A percentile compares a stretch with the other conserved stretches of the same genome.
phyloP scores from a whole-genome alignment of 192 early-diverging fungal genomes.

The Funneliformis mosseae region DNA sequence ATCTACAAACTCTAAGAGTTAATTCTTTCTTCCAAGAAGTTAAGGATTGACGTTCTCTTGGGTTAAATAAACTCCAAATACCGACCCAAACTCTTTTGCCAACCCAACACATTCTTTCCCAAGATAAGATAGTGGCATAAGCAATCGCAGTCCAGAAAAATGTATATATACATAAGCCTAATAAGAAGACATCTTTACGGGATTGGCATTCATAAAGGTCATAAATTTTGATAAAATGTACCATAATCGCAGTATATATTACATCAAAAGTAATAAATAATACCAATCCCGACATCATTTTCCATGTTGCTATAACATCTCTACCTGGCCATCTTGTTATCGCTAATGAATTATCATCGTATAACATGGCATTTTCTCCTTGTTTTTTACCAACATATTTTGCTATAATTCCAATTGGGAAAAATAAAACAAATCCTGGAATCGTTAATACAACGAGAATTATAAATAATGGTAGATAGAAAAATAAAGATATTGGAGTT shows the following conservation, averaged over 20 bases:
- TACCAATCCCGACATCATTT: conserved; percentile 42
- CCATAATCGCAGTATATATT: not conserved
- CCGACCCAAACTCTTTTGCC: conserved; percentile 22
- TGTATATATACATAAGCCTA: not conserved
- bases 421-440: conserved; percentile 44
- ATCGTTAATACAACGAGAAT: conserved; percentile 37
- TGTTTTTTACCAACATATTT: conserved; percentile 44
- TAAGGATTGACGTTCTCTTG: conserved; percentile 1
- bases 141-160: conserved; percentile 13
- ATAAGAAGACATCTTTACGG: not conserved
- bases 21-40: not conserved
- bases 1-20: not conserved
- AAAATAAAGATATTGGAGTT: conserved; percentile 34
- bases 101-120: conserved; percentile 26
- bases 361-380: conserved; percentile 46
- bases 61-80: conserved; percentile 21
- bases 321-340: conserved; percentile 51
- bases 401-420: conserved; percentile 40
- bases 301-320: conserved; percentile 52
- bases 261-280: conserved; percentile 31
- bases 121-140: conserved; percentile 18
- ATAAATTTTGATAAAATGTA: not conserved
- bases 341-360: conserved; percentile 47
- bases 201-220: not conserved
- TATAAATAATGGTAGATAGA: conserved; percentile 37